Evolutionary conservation across 2,329 filamentous ascomycete genomes (phyloP).

Genomic region (Aspergillus caelatus): DNA sequence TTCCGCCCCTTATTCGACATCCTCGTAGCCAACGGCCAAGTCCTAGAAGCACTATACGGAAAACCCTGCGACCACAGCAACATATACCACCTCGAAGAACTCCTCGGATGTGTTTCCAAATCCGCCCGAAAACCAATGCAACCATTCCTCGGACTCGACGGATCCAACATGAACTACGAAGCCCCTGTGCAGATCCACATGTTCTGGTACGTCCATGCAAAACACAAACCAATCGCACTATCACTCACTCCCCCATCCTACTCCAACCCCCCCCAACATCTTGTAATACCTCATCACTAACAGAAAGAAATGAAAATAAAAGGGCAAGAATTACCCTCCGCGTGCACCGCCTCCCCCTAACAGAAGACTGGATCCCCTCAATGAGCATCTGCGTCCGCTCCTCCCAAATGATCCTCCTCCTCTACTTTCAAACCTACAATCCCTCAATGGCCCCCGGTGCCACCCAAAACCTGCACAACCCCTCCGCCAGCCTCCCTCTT

Average conservation of each 20-base stretch:
- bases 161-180: slow-evolving; percentile 2
- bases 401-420: slow-evolving; percentile 6
- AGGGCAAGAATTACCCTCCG: slow-evolving; percentile 4
- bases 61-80: background rate
- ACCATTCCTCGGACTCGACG: background rate
- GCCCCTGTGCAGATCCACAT: background rate
- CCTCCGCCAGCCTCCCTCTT: background rate
- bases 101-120: slow-evolving; percentile 3
- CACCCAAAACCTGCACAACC: background rate
- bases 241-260: too few species aligned
- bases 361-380: slow-evolving; percentile 2
- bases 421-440: slow-evolving; percentile 2
- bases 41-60: slow-evolving; percentile 1
- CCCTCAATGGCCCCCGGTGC: background rate
- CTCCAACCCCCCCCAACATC: too few species aligned
- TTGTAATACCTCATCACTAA: background rate
- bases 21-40: background rate
- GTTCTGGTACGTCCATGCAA: background rate
- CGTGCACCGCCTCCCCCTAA: background rate
- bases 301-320: background rate
- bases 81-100: slow-evolving; percentile 1
- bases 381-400: slow-evolving; percentile 5
- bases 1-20: background rate
- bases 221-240: too few species aligned
- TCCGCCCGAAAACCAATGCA: slow-evolving; percentile 3